Evolutionary conservation across 2,329 filamentous ascomycete genomes (phyloP), one percentile per base, ranked within the genome.

Genomic region (Diaporthe ilicicola): DNA sequence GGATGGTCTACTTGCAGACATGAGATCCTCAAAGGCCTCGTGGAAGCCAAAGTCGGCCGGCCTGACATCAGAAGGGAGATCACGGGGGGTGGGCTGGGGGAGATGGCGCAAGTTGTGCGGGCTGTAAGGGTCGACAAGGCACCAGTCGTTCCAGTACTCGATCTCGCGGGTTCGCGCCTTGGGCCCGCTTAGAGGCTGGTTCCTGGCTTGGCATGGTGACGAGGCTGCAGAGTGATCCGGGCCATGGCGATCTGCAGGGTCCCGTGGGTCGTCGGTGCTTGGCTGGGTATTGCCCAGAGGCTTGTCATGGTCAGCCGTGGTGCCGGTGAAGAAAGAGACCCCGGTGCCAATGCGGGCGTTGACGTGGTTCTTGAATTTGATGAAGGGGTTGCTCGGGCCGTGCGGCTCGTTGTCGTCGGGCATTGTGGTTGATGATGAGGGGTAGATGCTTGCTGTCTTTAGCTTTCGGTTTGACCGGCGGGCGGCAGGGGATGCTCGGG

Each of bases 21-120:
- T 80, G 19, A 90, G 82, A 73, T 90, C 88, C 74, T 90, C 87
- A 72, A 89, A 89, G 56, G 88, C 87, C 73, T 89, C 87, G 39
- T 85, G 81, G 73, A 88, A 90, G 10, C 85, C 87, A 75, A 88
- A 88, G 42, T 80, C 75, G 48, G 75, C 76, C 15, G 78, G 56
- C 69, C 84, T 81, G 39, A 79, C 72, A 54, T 79, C 79, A 4
- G 77, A 71, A 10, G 84, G 81, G 1, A 82, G 78, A 73, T 86
- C 85, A 9, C 77, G 81, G 0, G 87, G 87, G 0, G 80, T 75
- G 2, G 88, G 88, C 72, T 84, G 86, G 9, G 79, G 82, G 9
- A 88, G 80, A 70, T 82, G 76, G 55, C 80, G 80, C 22, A 89
- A 83, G 46, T 79, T 80, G 19, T 82, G 76, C 7, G 84, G 85